Percentiles rank a stretch among this genome's conserved stretches.
phyloP scores from a whole-genome alignment of 495 filamentous ascomycete genomes.

The Xanthoparmelia taractica region DNA sequence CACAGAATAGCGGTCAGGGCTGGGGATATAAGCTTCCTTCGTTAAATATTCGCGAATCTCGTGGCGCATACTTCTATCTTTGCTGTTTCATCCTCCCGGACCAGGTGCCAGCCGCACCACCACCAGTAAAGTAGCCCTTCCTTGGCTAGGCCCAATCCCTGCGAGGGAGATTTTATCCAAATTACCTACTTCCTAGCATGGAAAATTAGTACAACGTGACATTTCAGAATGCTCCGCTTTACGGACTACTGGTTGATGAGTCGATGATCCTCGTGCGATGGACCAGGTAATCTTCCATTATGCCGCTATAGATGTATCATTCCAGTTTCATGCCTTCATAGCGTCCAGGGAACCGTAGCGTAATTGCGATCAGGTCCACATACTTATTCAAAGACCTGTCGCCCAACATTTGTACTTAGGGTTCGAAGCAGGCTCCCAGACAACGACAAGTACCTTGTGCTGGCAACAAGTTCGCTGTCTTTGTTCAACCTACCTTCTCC shows the following conservation, averaged over 20 bases:
- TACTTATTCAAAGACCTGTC: neutral
- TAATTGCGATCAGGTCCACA: too few relatives aligned
- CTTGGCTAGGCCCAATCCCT: too few relatives aligned
- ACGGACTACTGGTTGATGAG: neutral
- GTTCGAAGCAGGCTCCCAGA: neutral
- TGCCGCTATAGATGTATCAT: neutral
- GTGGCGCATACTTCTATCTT: too few relatives aligned
- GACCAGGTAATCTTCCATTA: neutral
- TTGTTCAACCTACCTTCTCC: neutral
- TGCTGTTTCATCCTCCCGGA: too few relatives aligned
- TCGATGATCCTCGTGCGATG: neutral
- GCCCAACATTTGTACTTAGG: neutral
- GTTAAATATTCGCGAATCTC: too few relatives aligned
- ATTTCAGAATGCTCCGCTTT: neutral
- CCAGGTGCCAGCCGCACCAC: too few relatives aligned
- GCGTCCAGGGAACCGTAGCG: neutral
- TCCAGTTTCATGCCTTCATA: neutral
- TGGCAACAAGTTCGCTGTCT: neutral
- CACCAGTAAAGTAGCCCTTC: too few relatives aligned
- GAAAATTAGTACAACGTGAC: neutral
- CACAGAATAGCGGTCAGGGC: too few relatives aligned
- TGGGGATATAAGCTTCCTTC: too few relatives aligned
- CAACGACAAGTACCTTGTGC: neutral
- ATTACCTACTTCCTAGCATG: too few relatives aligned
- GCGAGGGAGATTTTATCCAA: neutral